These are phyloP conservation scores for Liquidambar formosana DNA, from an alignment of 164 flowering plant species.

Conservation along the genomic window DNA sequence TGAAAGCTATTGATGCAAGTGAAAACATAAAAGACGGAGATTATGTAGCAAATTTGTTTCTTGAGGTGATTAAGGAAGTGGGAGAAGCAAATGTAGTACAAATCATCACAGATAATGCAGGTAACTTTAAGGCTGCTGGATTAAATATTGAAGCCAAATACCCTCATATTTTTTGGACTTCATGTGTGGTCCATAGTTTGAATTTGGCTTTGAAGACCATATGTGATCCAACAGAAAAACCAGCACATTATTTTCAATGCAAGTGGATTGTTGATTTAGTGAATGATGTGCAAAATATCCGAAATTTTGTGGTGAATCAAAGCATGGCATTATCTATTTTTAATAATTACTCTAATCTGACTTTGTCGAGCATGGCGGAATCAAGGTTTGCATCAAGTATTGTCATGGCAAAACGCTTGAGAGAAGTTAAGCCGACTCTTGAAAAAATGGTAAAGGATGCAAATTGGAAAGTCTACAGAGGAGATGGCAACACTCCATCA, in stretches of 20 bases:
- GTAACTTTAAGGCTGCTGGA: background rate
- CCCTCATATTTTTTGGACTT: background rate
- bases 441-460: constrained; percentile 10
- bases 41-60: background rate
- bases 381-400: constrained; percentile 17
- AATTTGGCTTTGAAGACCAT: too few relatives aligned
- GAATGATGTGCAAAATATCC: too few relatives aligned
- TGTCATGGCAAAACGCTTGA: constrained; percentile 17
- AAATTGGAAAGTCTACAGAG: constrained; percentile 17
- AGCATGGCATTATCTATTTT: too few relatives aligned
- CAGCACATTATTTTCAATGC: too few relatives aligned
- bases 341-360: constrained; percentile 11
- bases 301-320: too few relatives aligned
- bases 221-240: too few relatives aligned
- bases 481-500: constrained; percentile 1
- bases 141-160: background rate
- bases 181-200: background rate
- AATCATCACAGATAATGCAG: background rate
- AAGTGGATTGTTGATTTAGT: too few relatives aligned
- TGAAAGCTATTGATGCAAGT: background rate
- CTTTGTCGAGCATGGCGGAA: constrained; percentile 16
- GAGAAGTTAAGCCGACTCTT: constrained; percentile 5
- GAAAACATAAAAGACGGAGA: background rate
- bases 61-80: too few relatives aligned
- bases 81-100: too few relatives aligned